Evolutionary conservation across 164 flowering plant genomes (phyloP).

Genomic region (Santalum album): DNA sequence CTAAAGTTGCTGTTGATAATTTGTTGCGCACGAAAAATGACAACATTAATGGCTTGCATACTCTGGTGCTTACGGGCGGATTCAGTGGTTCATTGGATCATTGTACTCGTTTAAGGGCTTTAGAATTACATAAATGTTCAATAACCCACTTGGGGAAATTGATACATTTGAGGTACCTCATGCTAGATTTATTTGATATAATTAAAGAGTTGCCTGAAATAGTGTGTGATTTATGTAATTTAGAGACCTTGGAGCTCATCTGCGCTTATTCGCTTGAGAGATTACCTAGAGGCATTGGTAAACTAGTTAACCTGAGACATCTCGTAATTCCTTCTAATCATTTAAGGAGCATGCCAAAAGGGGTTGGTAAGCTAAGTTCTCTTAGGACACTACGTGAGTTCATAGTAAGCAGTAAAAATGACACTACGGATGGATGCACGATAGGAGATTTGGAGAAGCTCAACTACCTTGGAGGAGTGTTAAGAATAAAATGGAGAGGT

Average conservation of each 20-base stretch:
- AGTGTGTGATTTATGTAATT: neutral
- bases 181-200: neutral
- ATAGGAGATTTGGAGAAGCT: no score
- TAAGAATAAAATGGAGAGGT: no score
- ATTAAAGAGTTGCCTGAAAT: conserved; percentile 2
- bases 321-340: neutral
- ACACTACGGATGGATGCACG: no score
- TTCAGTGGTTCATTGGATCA: no score
- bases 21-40: no score
- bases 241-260: neutral
- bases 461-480: no score
- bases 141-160: neutral
- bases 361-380: neutral
- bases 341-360: neutral
- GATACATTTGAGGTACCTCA: conserved; percentile 4
- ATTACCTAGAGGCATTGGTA: neutral
- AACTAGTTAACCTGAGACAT: conserved; percentile 1
- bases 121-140: no score
- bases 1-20: no score
- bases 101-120: no score
- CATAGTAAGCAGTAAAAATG: no score
- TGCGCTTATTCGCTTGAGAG: neutral
- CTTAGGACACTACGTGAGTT: neutral
- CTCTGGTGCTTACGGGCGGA: no score
- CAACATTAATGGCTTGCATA: no score